phyloP scores from a whole-genome alignment of 345 rosid species.

The Bruguiera parviflora region DNA sequence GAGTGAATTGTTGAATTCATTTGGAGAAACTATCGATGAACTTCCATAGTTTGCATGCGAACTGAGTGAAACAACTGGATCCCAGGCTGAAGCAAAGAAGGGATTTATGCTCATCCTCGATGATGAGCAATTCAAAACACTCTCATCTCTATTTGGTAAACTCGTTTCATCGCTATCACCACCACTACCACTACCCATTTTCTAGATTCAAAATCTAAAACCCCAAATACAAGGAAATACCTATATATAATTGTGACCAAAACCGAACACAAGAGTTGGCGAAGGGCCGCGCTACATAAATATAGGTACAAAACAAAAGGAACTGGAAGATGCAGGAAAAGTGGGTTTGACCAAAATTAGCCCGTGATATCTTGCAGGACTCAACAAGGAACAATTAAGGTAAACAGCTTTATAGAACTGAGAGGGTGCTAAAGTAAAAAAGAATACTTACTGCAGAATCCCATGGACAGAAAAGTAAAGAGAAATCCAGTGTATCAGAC shows the following conservation, averaged over 20 bases:
- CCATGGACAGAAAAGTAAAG: conserved; percentile 40
- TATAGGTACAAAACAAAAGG: conserved; percentile 16
- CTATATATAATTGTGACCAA: conserved; percentile 15
- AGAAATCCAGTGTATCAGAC: conserved; percentile 48
- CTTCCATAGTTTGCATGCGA: conserved; percentile 45
- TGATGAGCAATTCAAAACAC: conserved; percentile 39
- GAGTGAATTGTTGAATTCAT: conserved; percentile 49
- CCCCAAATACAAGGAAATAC: conserved; percentile 27
- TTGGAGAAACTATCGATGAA: conserved; percentile 50
- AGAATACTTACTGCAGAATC: conserved; percentile 47
- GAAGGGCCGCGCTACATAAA: conserved; percentile 22
- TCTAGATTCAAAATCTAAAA: conserved; percentile 30
- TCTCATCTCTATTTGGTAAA: conserved; percentile 48
- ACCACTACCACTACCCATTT: conserved; percentile 41
- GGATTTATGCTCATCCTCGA: conserved; percentile 41
- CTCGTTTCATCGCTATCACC: conserved; percentile 48
- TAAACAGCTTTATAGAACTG: conserved; percentile 65
- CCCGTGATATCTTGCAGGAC: conserved; percentile 60
- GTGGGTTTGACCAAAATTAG: conserved; percentile 49
- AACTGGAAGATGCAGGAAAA: conserved; percentile 27
- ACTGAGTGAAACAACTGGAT: conserved; percentile 49
- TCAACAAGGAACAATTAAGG: conserved; percentile 61
- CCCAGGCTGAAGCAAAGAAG: conserved; percentile 80
- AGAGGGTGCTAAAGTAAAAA: conserved; percentile 47
- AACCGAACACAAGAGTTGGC: conserved; percentile 23